These are phyloP conservation scores for Solanum bulbocastanum DNA, from an alignment of 257 asterid species.

Conservation along the genomic window DNA sequence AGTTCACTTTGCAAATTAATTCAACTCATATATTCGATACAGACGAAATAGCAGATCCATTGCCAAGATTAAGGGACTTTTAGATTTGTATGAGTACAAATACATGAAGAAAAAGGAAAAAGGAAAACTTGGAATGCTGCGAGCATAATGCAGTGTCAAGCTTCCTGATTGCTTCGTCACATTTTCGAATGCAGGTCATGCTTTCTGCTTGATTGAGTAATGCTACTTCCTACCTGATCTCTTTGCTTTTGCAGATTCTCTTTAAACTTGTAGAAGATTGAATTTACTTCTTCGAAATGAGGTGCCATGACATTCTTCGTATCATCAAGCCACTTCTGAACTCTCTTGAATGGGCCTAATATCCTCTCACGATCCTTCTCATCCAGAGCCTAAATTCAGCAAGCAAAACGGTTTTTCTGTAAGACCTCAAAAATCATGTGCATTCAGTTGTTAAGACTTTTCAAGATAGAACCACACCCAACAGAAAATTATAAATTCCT, in stretches of 20 bases:
- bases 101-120: too few relatives aligned
- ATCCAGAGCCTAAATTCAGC: conserved; percentile 34
- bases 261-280: conserved; percentile 29
- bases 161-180: conserved; percentile 3
- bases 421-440: background rate
- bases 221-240: background rate
- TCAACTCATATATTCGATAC: too few relatives aligned
- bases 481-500: background rate
- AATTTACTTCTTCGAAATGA: conserved; percentile 59
- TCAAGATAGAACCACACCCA: background rate
- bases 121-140: background rate
- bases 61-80: background rate
- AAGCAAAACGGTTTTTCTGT: background rate
- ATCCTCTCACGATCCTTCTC: conserved; percentile 46
- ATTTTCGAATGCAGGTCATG: conserved; percentile 16
- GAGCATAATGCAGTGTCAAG: background rate
- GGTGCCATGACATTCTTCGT: conserved; percentile 47
- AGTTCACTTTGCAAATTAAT: background rate
- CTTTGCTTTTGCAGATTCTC: conserved; percentile 24
- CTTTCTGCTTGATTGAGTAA: background rate
- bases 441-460: background rate
- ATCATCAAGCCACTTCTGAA: conserved; percentile 49
- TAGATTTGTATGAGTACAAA: background rate
- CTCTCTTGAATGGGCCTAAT: conserved; percentile 44
- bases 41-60: too few relatives aligned